phyloP scores from a whole-genome alignment of 1,284 basidiomycete species.

The Rhodotorula sp. region DNA sequence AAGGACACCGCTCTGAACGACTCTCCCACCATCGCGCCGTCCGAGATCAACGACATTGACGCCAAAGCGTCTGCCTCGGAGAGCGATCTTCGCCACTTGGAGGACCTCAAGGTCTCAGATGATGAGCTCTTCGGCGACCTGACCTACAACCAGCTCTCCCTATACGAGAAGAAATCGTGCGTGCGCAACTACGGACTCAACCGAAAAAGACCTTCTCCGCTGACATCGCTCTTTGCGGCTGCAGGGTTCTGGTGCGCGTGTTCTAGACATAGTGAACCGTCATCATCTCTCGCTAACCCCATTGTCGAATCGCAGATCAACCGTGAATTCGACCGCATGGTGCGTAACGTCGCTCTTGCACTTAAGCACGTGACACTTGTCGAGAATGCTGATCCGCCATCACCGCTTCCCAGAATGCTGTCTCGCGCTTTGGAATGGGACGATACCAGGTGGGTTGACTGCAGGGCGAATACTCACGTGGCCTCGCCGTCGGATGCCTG shows the following conservation, averaged over 20 bases:
- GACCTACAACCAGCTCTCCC: conserved; percentile 17
- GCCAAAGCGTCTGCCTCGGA: background rate
- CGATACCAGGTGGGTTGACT: conserved; percentile 59
- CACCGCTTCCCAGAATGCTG: conserved; percentile 13
- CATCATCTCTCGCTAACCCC: background rate
- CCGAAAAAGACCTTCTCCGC: background rate
- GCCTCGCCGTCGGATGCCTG: background rate
- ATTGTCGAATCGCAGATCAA: conserved; percentile 52
- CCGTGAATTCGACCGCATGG: conserved; percentile 55
- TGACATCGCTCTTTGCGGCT: background rate
- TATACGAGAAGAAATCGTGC: conserved; percentile 33
- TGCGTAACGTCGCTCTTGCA: background rate
- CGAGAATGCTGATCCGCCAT: background rate
- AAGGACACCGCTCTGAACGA: conserved; percentile 1
- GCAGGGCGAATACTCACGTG: background rate
- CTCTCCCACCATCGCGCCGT: background rate
- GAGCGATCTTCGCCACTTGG: conserved; percentile 5
- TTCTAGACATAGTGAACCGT: background rate
- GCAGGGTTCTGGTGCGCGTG: conserved; percentile 8
- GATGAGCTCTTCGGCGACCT: conserved; percentile 19
- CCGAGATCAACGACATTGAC: conserved; percentile 4
- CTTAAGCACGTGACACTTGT: background rate
- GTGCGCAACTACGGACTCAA: background rate
- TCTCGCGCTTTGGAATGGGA: conserved; percentile 50
- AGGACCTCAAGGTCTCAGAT: conserved; percentile 13